Percentiles rank a stretch among this genome's conserved stretches.
phyloP scores from a whole-genome alignment of 2,329 filamentous ascomycete genomes.

The Colletotrichum sp. region DNA sequence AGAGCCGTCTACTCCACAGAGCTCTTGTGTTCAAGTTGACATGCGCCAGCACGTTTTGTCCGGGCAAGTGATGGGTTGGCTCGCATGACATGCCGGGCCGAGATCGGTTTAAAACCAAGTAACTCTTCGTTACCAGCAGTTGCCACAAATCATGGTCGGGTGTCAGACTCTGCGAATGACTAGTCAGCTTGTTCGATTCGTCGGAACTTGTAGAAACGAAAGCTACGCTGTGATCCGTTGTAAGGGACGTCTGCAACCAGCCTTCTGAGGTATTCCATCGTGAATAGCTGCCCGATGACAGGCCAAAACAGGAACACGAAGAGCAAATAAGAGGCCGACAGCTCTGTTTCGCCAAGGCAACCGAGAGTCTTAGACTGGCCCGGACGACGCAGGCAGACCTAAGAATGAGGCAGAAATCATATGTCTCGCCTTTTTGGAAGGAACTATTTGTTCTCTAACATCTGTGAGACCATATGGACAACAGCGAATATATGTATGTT shows the following conservation, averaged over 20 bases:
- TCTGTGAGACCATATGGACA: not conserved
- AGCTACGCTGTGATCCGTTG: fast-evolving
- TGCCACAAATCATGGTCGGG: not conserved
- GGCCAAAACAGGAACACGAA: not conserved
- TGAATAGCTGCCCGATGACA: not conserved
- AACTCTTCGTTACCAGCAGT: not conserved
- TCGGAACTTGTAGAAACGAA: not conserved
- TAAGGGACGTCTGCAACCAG: not conserved
- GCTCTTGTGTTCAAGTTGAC: fast-evolving
- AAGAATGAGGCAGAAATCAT: too few species aligned
- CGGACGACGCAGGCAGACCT: not conserved
- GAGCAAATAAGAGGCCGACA: fast-evolving
- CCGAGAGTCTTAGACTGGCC: not conserved
- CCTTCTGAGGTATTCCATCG: not conserved
- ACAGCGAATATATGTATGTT: fast-evolving
- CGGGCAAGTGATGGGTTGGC: not conserved
- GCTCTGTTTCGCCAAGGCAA: not conserved
- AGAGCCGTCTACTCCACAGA: not conserved
- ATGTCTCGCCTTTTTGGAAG: fast-evolving
- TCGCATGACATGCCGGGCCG: not conserved
- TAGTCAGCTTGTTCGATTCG: not conserved
- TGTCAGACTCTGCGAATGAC: not conserved
- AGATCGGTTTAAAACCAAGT: not conserved
- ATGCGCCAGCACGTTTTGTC: not conserved
- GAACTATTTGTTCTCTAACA: too few species aligned